Percentiles rank a stretch among this genome's conserved stretches.
These are phyloP conservation scores for Eucalyptus polybractea DNA, from an alignment of 345 rosid genomes.

Conservation along the genomic window DNA sequence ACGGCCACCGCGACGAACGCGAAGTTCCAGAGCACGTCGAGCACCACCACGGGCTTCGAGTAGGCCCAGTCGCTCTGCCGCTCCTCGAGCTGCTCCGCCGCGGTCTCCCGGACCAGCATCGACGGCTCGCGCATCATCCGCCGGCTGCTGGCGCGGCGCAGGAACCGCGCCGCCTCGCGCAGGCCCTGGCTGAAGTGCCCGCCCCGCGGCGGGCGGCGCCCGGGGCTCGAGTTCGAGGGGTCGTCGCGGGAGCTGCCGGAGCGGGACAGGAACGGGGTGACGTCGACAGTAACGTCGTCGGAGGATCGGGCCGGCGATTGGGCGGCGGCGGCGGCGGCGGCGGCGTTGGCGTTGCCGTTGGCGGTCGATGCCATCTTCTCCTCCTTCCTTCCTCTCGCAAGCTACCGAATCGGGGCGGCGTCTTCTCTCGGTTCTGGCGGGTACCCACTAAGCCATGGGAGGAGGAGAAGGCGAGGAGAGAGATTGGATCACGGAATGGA, in stretches of 20 bases:
- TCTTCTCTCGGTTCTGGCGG: neutral
- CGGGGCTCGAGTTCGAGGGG: neutral
- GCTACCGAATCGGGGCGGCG: neutral
- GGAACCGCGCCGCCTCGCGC: conserved; percentile 71
- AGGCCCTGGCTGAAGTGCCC: conserved; percentile 13
- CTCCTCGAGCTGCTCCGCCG: conserved; percentile 96
- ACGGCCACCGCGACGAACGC: conserved; percentile 71
- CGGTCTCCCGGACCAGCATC: conserved; percentile 84
- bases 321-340: neutral
- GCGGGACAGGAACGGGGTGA: conserved; percentile 48
- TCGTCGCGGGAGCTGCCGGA: conserved; percentile 1
- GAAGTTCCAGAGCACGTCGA: conserved; percentile 78
- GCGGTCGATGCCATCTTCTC: neutral
- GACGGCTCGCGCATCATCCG: conserved; percentile 90
- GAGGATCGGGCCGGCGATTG: conserved; percentile 20
- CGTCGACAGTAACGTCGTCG: conserved; percentile 44
- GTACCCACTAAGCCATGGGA: neutral
- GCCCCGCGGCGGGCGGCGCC: conserved; percentile 6
- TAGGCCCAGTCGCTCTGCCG: conserved; percentile 99
- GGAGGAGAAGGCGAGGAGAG: neutral
- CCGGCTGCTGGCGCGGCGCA: conserved; percentile 85
- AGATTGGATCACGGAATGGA: neutral
- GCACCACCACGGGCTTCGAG: conserved; percentile 82
- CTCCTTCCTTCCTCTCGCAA: neutral
- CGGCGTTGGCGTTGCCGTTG: neutral